These are phyloP conservation scores for Vanilla planifolia DNA, from an alignment of 106 monocot genomes.

Conservation along the genomic window DNA sequence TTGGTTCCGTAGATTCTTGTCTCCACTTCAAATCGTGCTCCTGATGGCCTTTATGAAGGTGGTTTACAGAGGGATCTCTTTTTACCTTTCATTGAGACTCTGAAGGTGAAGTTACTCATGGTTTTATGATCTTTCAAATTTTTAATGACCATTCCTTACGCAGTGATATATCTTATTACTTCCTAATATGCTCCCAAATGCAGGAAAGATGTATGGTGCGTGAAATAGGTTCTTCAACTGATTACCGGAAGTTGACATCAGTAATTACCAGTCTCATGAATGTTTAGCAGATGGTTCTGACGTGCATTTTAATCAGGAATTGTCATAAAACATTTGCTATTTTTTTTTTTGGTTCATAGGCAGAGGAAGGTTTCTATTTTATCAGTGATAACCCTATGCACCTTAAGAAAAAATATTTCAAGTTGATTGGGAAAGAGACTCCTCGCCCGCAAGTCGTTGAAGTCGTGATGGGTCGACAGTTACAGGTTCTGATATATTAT, in stretches of 20 bases:
- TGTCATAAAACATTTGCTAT: neutral
- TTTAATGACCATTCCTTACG: neutral
- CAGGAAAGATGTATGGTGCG: slow-evolving; percentile 85
- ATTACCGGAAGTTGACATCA: slow-evolving; percentile 76
- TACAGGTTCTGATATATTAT: slow-evolving; percentile 43
- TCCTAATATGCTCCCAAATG: no score
- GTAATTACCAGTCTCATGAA: slow-evolving; percentile 11
- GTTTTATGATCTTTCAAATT: slow-evolving; percentile 2
- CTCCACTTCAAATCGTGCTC: slow-evolving; percentile 96
- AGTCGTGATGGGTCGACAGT: slow-evolving; percentile 87
- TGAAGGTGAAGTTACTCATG: slow-evolving; percentile 49
- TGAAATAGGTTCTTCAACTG: slow-evolving; percentile 84
- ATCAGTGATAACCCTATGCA: slow-evolving; percentile 40
- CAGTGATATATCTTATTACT: slow-evolving; percentile 3
- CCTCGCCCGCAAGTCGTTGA: slow-evolving; percentile 67
- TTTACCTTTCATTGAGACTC: slow-evolving; percentile 82
- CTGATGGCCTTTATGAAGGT: slow-evolving; percentile 96
- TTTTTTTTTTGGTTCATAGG: slow-evolving; percentile 38
- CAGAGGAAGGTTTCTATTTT: slow-evolving; percentile 86
- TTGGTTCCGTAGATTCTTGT: slow-evolving; percentile 57
- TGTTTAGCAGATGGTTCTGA: neutral
- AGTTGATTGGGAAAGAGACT: slow-evolving; percentile 60
- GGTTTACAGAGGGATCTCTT: slow-evolving; percentile 98
- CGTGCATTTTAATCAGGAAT: neutral
- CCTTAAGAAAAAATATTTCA: slow-evolving; percentile 64